Conservation (phyloP, 129 eudicot species). For the Ambrosia trifida region DNA sequence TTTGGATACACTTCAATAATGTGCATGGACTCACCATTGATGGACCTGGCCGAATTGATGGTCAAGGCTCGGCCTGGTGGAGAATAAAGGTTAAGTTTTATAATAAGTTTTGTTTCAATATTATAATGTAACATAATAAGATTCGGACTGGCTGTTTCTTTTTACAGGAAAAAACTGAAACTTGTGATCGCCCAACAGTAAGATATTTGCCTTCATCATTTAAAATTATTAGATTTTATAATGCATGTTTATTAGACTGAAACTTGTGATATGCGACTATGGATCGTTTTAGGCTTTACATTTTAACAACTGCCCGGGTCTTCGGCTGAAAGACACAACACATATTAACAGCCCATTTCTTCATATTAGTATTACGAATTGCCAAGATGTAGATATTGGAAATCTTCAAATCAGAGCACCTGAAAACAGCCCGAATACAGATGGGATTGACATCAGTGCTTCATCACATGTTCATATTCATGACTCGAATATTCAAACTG, state of each 20-base stretch:
- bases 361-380: slow-evolving; percentile 34
- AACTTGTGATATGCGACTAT: not conserved
- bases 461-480: slow-evolving; percentile 38
- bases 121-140: not conserved
- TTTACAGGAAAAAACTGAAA: slow-evolving; percentile 22
- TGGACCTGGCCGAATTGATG: slow-evolving; percentile 49
- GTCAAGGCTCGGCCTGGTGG: slow-evolving; percentile 54
- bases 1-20: slow-evolving; percentile 39
- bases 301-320: slow-evolving; percentile 44
- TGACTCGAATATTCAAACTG: slow-evolving; percentile 35
- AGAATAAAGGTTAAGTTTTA: slow-evolving; percentile 9
- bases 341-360: slow-evolving; percentile 39
- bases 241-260: too few species aligned
- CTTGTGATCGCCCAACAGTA: slow-evolving; percentile 36
- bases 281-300: slow-evolving; percentile 43
- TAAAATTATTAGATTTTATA: not conserved
- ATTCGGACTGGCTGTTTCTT: not conserved
- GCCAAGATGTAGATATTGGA: slow-evolving; percentile 29
- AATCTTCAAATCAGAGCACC: slow-evolving; percentile 41
- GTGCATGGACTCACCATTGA: slow-evolving; percentile 41
- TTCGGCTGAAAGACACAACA: slow-evolving; percentile 41
- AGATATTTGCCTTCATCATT: slow-evolving; percentile 14
- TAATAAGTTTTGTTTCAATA: not conserved
- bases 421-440: slow-evolving; percentile 49
- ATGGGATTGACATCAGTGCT: slow-evolving; percentile 47